Conservation (phyloP, 208 protist genomes). For the Porcisia hertigi region DNA sequence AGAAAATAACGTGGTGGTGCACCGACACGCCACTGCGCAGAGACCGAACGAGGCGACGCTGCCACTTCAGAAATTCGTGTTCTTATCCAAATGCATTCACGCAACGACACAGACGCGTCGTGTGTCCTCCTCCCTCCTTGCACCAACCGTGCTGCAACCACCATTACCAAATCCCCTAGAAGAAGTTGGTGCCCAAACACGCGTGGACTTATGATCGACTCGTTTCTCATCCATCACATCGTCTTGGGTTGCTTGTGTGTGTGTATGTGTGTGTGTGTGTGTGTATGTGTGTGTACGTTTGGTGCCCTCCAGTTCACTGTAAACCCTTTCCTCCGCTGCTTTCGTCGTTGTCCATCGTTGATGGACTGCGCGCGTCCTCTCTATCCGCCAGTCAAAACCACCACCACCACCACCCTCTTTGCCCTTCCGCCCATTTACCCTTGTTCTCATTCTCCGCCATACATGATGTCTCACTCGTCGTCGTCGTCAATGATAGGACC, state of each 20-base stretch:
- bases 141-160: background rate
- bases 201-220: background rate
- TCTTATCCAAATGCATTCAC: background rate
- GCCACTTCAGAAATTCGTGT: background rate
- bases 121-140: background rate
- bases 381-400: background rate
- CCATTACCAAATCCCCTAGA: background rate
- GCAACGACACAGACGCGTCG: background rate
- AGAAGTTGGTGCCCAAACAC: background rate
- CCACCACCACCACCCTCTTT: background rate
- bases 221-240: background rate
- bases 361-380: background rate
- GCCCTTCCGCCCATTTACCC: background rate
- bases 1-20: no score
- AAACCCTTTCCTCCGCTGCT: background rate
- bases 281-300: background rate
- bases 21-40: no score
- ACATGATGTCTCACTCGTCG: constrained; percentile 25
- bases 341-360: background rate
- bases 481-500: constrained; percentile 88
- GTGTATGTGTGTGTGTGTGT: background rate
- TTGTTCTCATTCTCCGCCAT: background rate
- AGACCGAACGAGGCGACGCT: no score
- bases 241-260: background rate
- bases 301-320: no score